Evolutionary conservation across 495 filamentous ascomycete genomes (phyloP), one percentile per base, ranked within the genome.

Genomic region (Xylaria sp.): DNA sequence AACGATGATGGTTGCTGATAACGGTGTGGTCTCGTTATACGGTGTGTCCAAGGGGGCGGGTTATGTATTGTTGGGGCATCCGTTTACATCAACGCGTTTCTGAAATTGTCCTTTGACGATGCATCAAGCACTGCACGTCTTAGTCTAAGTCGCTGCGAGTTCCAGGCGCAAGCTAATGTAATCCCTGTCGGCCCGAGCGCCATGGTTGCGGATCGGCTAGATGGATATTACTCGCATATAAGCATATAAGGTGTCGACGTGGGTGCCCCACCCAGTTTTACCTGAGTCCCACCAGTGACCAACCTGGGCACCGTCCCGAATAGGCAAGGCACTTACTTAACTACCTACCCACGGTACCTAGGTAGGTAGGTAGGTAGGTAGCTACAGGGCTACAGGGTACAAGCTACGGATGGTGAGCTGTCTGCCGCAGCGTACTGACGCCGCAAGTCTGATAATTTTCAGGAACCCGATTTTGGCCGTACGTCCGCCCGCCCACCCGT

Each of bases 361-460:
- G 31, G 24, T 15, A 44, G 35, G 40, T 35, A 33, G n/a, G n/a
- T n/a, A n/a, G n/a, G 24, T 24, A 33, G 4, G 35, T 61, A 61
- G 41, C 43, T 53, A 37, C 35, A 3, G 19, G n/a, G 44, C 17
- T 50, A 50, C 46, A 21, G 46, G 46, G 19, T 37, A 7, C 46
- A 26, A 53, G 50, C 50, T 53, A 52, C 48, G 15, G 41, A 15
- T 44, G 41, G 41, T 29, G 11, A 55, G 50, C 50, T 55, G 50
- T 31, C 21, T 17, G 48, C 48, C 26, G 48, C 12, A 52, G 21
- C 21, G 48, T 24, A 26, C 21, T 52, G 48, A 12, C 1, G 29
- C 53, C 35, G 37, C 48, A 21, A 63, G 46, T 53, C 68, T 44
- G 57, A 70, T 64, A 70, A 70, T 70, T 70, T 70, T 70, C 68